Percentiles rank a stretch among this genome's conserved stretches.
These are phyloP conservation scores for Syzygium malaccense DNA, from an alignment of 441 rosid species.

Conservation along the genomic window DNA sequence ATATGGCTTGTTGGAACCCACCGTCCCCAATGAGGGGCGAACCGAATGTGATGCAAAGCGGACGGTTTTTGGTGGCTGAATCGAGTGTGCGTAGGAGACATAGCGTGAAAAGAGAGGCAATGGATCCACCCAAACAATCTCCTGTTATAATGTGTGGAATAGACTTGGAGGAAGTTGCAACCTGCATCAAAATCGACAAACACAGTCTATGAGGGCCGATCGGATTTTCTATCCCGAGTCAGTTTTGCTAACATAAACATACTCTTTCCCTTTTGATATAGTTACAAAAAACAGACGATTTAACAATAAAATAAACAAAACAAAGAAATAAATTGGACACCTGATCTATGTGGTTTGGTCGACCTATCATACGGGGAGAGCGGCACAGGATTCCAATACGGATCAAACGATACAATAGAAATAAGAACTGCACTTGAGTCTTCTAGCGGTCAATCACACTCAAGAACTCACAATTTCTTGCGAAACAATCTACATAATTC, in stretches of 20 bases:
- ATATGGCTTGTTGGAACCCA: conserved; percentile 31
- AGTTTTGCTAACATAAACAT: not conserved
- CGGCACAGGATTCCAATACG: not conserved
- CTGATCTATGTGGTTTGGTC: rapidly evolving
- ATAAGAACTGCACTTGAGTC: not conserved
- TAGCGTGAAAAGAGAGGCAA: conserved; percentile 64
- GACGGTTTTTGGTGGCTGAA: conserved; percentile 10
- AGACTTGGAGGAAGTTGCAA: not conserved
- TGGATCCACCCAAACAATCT: conserved; percentile 47
- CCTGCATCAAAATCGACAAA: not conserved
- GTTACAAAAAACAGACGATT: not conserved
- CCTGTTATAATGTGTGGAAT: conserved; percentile 48
- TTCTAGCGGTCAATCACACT: not conserved
- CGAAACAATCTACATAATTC: not conserved
- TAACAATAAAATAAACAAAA: not conserved
- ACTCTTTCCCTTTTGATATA: not conserved
- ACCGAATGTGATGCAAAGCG: conserved; percentile 69
- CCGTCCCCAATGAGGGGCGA: conserved; percentile 47
- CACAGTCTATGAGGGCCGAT: not conserved
- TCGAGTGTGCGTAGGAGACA: conserved; percentile 40
- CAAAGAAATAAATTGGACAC: not conserved
- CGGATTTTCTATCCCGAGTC: not conserved
- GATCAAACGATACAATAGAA: not conserved
- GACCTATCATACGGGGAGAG: not conserved
- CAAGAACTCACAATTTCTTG: not conserved